Base-by-base conservation (phyloP, 2,329 filamentous ascomycete genomes). In the Diplodia mutila region DNA sequence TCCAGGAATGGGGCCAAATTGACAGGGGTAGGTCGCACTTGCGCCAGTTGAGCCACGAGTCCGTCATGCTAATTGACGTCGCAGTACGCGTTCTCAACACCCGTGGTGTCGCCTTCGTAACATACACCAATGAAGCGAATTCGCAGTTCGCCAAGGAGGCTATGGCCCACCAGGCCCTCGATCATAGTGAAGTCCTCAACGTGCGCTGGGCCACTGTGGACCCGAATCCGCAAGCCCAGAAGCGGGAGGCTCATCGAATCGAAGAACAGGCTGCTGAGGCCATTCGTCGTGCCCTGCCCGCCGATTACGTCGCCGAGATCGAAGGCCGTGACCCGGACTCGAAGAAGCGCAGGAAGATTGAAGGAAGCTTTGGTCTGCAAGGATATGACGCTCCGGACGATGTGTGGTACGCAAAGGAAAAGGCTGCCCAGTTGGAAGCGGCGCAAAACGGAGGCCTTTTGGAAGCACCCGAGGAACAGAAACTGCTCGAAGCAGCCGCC, bases 201-300 rank as follows among this genome's bases (percentile, higher is more conserved):
- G 94, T 99, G 57, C 87, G 96, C 70, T 99, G 95, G 95, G 95
- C 95, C 51, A 99, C 95, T 0, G 91, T 93, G 7, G 95, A 99
- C 76, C 95, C 95, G 1, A 99, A 99, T 73, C 95, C 95, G 0
- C 90, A 95, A 83, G 93, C 94, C 1, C 93, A 97, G 78, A 96
- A 96, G 71, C 87, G 96, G 69, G 95, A 99, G 80, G 94, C 91
- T 2, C 86, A 91, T 48, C 86, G 90, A 49, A 90, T 99, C 69
- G 95, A 99, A 77, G 95, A 99, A 76, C 95, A 99, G 78, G 95
- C 95, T 1, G 95, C 95, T 0, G 95, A 97, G 74, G 96, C 95
- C 1, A 93, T 99, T 67, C 85, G 95, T 21, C 86, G 91, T 71
- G 94, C 95, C 0, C 82, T 99, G 4, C 95, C 95, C 0, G 93